These are phyloP conservation scores for Urochloa ruziziensis DNA, from an alignment of 176 grass and related monocot species.

Conservation along the genomic window DNA sequence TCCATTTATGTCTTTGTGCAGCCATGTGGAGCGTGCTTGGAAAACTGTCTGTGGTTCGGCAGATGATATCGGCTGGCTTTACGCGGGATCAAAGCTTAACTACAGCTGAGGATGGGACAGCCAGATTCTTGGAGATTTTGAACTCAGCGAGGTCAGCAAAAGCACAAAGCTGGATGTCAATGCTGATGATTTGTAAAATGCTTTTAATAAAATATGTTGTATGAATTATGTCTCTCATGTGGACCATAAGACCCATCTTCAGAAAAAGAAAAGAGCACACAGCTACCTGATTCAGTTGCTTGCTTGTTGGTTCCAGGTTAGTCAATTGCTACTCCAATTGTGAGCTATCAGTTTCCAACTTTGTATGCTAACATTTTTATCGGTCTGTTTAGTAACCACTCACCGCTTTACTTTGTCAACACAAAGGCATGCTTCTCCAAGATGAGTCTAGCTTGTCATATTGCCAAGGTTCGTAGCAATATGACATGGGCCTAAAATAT, in stretches of 20 bases:
- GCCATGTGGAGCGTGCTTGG: slow-evolving; percentile 70
- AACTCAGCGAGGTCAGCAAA: slow-evolving; percentile 64
- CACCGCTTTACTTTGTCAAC: slow-evolving; percentile 89
- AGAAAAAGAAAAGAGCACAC: slow-evolving; percentile 93
- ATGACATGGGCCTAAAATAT: too few relatives aligned
- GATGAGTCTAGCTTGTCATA: slow-evolving; percentile 88
- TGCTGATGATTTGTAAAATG: not conserved
- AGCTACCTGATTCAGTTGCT: slow-evolving; percentile 77
- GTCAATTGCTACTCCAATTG: not conserved
- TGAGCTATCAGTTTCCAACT: slow-evolving; percentile 5
- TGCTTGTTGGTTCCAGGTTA: slow-evolving; percentile 90
- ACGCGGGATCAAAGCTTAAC: slow-evolving; percentile 53
- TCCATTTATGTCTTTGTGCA: slow-evolving; percentile 29
- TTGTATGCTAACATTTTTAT: slow-evolving; percentile 26
- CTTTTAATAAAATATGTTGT: not conserved
- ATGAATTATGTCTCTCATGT: slow-evolving; percentile 6
- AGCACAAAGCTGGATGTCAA: not conserved
- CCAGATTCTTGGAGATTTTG: slow-evolving; percentile 66
- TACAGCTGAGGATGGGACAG: slow-evolving; percentile 71
- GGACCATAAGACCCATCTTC: slow-evolving; percentile 9
- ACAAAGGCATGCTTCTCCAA: slow-evolving; percentile 90
- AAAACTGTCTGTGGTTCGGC: slow-evolving; percentile 87
- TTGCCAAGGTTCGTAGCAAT: slow-evolving; percentile 93
- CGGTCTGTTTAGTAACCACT: slow-evolving; percentile 94
- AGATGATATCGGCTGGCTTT: slow-evolving; percentile 94